Base-by-base conservation (phyloP, 2,329 filamentous ascomycete species). In the Diplodia seriata region DNA sequence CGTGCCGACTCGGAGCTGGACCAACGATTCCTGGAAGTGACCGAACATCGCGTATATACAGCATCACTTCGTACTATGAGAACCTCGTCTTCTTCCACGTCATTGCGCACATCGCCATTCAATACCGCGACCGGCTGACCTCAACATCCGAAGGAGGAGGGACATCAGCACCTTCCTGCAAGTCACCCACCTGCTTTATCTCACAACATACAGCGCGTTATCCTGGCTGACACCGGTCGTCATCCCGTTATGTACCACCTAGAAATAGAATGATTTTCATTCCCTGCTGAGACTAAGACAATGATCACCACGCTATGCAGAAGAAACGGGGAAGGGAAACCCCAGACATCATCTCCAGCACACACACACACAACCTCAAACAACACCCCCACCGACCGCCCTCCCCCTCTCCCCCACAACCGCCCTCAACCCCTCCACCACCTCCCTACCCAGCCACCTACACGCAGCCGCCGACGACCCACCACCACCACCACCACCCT, bases 371-470 rank as follows among this genome's bases (percentile, higher is more conserved):
- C 11, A 63, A 40, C 15, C 14, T 3, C 23, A 20, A 18, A 26
- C 26, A 50, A 40, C 67, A 8, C 56, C 72, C 33, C 70, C 72
- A 33, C 54, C 70, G 66, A 64, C 69, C 70, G 36, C 69, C 70
- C 66, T 73, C 63, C 70, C 78, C 70, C 79, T 75, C 70, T 81
- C 78, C 71, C 79, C 74, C 68, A 89, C 81, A 26, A 76, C 81
- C 33, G 85, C 83, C 74, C 80, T 85, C 72, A 89, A 74, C 59
- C 80, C 80, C 73, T 87, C 85, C 59, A 88, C 80, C 18, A 87
- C 83, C 71, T 86, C 86, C 49, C 78, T 78, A n/a, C 85, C 82
- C 66, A 89, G 74, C 86, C 87, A 89, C 70, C 78, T 79, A 74
- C 81, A 71, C 68, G 76, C 77, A 51, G 78, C 82, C 68, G 79